These are phyloP conservation scores for Rutstroemia sp. DNA, from an alignment of 2,329 filamentous ascomycete genomes.

Conservation along the genomic window DNA sequence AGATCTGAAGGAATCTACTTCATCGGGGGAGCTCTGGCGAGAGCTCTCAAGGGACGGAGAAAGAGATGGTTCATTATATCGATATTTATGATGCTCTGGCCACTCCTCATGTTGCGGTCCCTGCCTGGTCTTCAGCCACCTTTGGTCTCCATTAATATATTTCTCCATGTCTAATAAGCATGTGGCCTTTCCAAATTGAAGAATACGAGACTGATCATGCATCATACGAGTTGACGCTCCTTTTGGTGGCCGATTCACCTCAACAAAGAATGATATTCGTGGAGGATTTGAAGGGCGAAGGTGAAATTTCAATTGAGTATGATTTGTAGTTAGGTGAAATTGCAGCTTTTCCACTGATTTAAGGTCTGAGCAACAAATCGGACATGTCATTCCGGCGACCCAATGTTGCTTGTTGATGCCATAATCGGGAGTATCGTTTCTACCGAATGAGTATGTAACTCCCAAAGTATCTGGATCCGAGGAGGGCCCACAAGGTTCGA, in stretches of 20 bases:
- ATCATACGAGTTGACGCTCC: constrained; percentile 22
- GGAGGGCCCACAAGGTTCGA: constrained; percentile 14
- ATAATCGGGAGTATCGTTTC: constrained; percentile 16
- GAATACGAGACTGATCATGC: constrained; percentile 31
- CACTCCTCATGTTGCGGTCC: constrained; percentile 32
- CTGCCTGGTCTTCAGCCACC: constrained; percentile 38
- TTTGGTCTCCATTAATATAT: constrained; percentile 38
- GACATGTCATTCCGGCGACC: constrained; percentile 20
- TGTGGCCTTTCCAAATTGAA: constrained; percentile 36
- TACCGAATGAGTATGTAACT: constrained; percentile 22
- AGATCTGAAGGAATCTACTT: constrained; percentile 12
- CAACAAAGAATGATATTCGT: constrained; percentile 38
- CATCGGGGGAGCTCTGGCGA: constrained; percentile 22
- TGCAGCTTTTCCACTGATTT: constrained; percentile 17
- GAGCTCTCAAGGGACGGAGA: constrained; percentile 23
- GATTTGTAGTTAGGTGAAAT: constrained; percentile 21
- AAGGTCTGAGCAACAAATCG: constrained; percentile 18
- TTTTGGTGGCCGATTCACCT: constrained; percentile 14
- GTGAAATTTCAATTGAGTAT: constrained; percentile 21
- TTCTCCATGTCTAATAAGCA: constrained; percentile 40
- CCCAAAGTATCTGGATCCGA: constrained; percentile 17
- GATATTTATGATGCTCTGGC: constrained; percentile 12
- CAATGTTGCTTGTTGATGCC: constrained; percentile 17
- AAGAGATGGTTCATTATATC: constrained; percentile 13
- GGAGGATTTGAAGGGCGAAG: constrained; percentile 14